Evolutionary conservation across 2,329 filamentous ascomycete genomes (phyloP), one percentile per base, ranked within the genome.

Genomic region (Knoxdaviesia proteae): DNA sequence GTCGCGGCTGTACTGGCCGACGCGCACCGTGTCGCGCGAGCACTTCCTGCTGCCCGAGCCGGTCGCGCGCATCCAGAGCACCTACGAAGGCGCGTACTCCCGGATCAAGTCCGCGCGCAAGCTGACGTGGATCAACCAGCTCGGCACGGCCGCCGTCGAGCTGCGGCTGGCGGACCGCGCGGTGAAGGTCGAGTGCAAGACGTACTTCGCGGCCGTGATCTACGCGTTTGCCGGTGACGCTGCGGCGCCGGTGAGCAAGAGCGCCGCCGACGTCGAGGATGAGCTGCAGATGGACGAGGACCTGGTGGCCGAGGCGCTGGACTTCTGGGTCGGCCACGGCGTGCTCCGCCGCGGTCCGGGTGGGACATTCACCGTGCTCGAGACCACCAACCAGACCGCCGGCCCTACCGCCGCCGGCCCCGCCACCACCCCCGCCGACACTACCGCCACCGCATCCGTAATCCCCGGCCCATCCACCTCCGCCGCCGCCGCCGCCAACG

Each of bases 1-100:
- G 5, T 94, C 87, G 1, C 75, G 86, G 29, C 76, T 94, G 47
- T 98, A 92, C 64, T 98, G 90, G 90, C 90, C 90, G 0, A 41
- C 41, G 11, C 20, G 20, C 20, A 71, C 77, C 7, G 65, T 94
- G 29, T 73, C 81, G 41, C 71, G 77, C 46, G 79, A 84, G 44
- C 64, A 66, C 3, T 86, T 86, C 54, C 56, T 61, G 29, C 63
- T 86, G 3, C 83, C 83, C 1, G 46, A 57, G 0, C 62, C 65
- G 2, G 69, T 84, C 38, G 54, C 57, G 2, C 58, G 67, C 4
- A 61, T 82, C 32, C 83, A 92, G 55, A 61, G 69, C 41, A 67
- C 63, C 40, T 96, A 94, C 56, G 77, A 80, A 44, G 58, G 66
- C 5, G 78, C 78, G 9, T 96, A 93, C 53, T 78, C 87, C 53